Percentiles rank a stretch among this genome's conserved stretches.
phyloP scores from a whole-genome alignment of 176 grass and related monocot species.

The Avena sativa region DNA sequence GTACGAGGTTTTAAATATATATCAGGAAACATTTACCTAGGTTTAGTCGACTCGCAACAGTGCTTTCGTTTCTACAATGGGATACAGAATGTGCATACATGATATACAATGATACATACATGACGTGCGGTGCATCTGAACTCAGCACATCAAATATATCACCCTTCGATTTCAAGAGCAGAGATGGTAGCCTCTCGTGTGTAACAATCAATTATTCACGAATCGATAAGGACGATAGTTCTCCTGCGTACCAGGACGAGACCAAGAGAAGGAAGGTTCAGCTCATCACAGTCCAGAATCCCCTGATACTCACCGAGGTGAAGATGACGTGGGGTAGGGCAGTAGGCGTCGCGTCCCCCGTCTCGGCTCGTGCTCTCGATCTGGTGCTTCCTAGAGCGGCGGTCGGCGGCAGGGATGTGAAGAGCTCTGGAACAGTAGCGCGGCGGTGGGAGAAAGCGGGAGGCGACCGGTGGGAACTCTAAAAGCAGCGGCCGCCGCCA shows the following conservation, averaged over 20 bases:
- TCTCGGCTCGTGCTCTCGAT: constrained; percentile 1
- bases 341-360: neutral
- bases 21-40: neutral
- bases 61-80: constrained; percentile 7
- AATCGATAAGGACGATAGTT: neutral
- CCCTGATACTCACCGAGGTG: neutral
- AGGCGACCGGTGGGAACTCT: neutral
- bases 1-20: neutral
- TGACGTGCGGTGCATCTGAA: neutral
- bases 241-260: neutral
- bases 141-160: neutral
- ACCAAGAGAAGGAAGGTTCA: neutral
- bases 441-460: neutral
- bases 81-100: neutral
- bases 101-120: neutral
- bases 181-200: neutral
- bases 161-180: neutral
- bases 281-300: neutral
- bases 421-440: neutral
- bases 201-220: neutral
- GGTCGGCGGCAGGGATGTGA: neutral
- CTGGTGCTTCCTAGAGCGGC: neutral
- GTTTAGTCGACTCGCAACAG: neutral
- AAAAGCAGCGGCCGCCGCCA: neutral
- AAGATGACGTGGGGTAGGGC: neutral